Conservation (phyloP, 257 asterid species). For the Scutellaria galericulata region DNA sequence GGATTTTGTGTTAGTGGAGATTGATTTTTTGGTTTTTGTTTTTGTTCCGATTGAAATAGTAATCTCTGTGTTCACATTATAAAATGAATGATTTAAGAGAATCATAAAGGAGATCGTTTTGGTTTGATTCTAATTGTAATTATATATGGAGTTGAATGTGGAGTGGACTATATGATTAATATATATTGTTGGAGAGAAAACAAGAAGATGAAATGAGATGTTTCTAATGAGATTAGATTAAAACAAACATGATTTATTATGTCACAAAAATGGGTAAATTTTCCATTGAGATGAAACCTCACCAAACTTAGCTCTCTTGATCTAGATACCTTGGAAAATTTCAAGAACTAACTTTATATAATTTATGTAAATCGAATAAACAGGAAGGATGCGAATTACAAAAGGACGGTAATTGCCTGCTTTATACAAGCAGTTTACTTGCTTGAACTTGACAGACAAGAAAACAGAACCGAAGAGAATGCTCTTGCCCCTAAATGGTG, state of each 20-base stretch:
- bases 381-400: constrained; percentile 92
- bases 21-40: neutral
- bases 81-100: neutral
- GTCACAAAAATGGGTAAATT: too few relatives aligned
- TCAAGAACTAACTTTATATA: constrained; percentile 1
- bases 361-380: constrained; percentile 25
- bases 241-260: too few relatives aligned
- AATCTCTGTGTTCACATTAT: neutral
- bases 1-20: neutral
- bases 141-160: too few relatives aligned
- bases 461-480: constrained; percentile 61
- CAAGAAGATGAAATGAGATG: too few relatives aligned
- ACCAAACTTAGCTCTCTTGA: too few relatives aligned
- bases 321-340: neutral
- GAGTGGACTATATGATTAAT: too few relatives aligned
- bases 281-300: too few relatives aligned
- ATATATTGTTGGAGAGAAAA: too few relatives aligned
- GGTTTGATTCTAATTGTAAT: too few relatives aligned
- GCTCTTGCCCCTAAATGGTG: constrained; percentile 99
- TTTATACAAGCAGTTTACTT: constrained; percentile 95
- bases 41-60: neutral
- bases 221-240: too few relatives aligned
- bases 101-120: neutral
- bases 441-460: constrained; percentile 94
- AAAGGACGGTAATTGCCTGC: constrained; percentile 88